These are phyloP conservation scores for Aspergillus thermomutatus DNA, from an alignment of 2,329 filamentous ascomycete genomes.

Conservation along the genomic window DNA sequence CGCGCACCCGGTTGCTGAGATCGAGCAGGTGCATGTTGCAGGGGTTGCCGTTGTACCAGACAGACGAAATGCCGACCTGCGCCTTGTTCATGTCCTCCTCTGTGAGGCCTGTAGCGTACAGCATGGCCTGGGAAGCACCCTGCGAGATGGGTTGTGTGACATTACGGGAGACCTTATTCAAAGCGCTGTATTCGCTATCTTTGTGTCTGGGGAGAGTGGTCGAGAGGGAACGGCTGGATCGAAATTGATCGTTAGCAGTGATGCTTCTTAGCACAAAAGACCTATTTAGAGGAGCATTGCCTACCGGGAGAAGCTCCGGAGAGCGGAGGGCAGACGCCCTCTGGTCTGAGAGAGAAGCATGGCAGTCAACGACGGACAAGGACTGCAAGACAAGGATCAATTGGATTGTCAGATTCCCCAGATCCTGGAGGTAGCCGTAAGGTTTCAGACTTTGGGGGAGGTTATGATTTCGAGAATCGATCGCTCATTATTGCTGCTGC, in stretches of 20 bases:
- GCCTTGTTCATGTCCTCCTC: constrained; percentile 92
- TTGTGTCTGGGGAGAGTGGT: constrained; percentile 47
- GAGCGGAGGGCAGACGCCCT: constrained; percentile 24
- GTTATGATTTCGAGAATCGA: neutral
- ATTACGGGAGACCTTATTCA: constrained; percentile 79
- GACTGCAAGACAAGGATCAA: neutral
- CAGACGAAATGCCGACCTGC: constrained; percentile 94
- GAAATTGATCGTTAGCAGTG: neutral
- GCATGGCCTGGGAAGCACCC: constrained; percentile 97
- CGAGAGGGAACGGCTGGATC: constrained; percentile 32
- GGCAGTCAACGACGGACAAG: neutral
- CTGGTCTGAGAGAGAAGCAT: constrained; percentile 18
- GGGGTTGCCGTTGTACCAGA: constrained; percentile 97
- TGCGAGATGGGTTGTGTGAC: constrained; percentile 98
- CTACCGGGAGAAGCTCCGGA: constrained; percentile 22
- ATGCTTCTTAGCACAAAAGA: constrained; percentile 1
- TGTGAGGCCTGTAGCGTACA: constrained; percentile 87
- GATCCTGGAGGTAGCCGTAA: neutral
- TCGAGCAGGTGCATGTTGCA: constrained; percentile 99
- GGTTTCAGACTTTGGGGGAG: neutral
- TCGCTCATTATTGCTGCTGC: neutral
- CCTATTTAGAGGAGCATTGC: constrained; percentile 9
- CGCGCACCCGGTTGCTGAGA: constrained; percentile 73
- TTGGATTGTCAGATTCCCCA: neutral
- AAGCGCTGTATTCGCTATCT: constrained; percentile 46